Percentiles rank a stretch among this genome's conserved stretches.
Conservation (phyloP, 1,284 basidiomycete genomes). For the Ganoderma sp. region DNA sequence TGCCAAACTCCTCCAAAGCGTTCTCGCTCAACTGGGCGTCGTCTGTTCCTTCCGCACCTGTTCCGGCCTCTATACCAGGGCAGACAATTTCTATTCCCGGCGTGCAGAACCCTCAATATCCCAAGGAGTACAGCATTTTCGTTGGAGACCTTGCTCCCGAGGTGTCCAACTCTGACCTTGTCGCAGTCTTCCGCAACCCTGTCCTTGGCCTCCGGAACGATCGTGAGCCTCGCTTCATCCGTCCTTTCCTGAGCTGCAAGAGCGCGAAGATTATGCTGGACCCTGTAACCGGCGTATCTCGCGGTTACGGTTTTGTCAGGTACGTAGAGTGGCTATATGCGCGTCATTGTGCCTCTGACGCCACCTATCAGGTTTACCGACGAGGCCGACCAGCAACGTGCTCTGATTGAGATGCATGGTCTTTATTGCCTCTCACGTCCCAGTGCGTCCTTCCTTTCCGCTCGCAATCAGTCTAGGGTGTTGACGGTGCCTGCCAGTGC, state of each 20-base stretch:
- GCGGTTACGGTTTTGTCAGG: constrained; percentile 91
- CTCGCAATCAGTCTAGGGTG: background rate
- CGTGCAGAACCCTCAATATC: constrained; percentile 59
- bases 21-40: constrained; percentile 86
- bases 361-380: constrained; percentile 71
- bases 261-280: constrained; percentile 95
- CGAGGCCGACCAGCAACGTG: constrained; percentile 85
- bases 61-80: constrained; percentile 43
- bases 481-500: constrained; percentile 57
- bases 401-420: constrained; percentile 89
- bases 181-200: constrained; percentile 86
- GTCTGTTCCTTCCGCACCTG: constrained; percentile 55
- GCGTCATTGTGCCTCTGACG: constrained; percentile 7
- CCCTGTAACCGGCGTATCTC: constrained; percentile 85
- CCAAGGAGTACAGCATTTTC: constrained; percentile 89
- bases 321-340: constrained; percentile 41
- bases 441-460: constrained; percentile 56
- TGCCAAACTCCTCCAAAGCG: constrained; percentile 80
- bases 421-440: constrained; percentile 85
- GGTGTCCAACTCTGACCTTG: constrained; percentile 87
- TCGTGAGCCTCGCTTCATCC: constrained; percentile 82
- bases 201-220: constrained; percentile 81
- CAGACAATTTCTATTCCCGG: constrained; percentile 41
- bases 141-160: constrained; percentile 90
- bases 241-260: constrained; percentile 86